Evolutionary conservation across 305 asterid genomes (phyloP).

Genomic region (Fraxinus nigra): DNA sequence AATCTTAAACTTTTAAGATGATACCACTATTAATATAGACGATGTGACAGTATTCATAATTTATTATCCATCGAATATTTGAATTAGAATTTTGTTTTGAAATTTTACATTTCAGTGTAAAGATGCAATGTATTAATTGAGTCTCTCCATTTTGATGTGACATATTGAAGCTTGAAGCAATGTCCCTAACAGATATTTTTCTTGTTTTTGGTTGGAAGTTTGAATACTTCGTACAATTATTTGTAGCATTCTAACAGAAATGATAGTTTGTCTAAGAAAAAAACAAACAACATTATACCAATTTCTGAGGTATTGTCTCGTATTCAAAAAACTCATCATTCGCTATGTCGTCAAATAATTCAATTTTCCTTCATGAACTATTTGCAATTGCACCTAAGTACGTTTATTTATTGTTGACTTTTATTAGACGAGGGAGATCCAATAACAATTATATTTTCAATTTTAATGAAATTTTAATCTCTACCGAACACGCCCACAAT

Average conservation of each 20-base stretch:
- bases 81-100: background rate
- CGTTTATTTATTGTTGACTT: background rate
- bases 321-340: background rate
- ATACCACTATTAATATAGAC: background rate
- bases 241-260: background rate
- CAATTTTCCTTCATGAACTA: background rate
- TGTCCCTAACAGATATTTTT: background rate
- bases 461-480: too few relatives aligned
- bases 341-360: background rate
- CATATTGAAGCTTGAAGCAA: background rate
- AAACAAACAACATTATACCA: background rate
- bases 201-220: background rate
- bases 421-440: too few relatives aligned
- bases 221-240: background rate
- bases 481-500: too few relatives aligned
- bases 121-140: background rate
- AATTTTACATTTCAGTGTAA: background rate
- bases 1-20: background rate
- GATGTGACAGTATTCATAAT: background rate
- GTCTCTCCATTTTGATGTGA: background rate
- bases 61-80: background rate
- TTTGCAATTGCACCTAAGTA: background rate
- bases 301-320: background rate
- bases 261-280: background rate
- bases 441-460: too few relatives aligned